Percentiles rank a stretch among this genome's conserved stretches.
phyloP scores from a whole-genome alignment of 2,329 filamentous ascomycete genomes.

The Zelopaecilomyces penicillatus region DNA sequence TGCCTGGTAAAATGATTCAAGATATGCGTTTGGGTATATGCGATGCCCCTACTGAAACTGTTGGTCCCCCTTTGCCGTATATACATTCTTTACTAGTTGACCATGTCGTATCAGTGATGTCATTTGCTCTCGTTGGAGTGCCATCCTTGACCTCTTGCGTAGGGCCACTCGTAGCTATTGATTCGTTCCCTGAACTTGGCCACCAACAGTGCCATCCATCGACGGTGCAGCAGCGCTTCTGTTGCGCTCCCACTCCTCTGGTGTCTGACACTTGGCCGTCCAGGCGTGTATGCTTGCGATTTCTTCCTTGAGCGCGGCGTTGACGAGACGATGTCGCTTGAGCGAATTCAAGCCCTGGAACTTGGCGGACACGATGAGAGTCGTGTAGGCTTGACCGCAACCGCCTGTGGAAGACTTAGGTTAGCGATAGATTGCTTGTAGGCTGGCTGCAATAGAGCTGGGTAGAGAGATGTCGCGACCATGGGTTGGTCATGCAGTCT shows the following conservation, averaged over 20 bases:
- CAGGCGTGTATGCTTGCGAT: conserved; percentile 90
- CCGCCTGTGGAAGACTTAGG: conserved; percentile 34
- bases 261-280: conserved; percentile 90
- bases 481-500: too few relatives aligned
- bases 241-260: conserved; percentile 76
- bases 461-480: background rate
- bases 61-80: too few relatives aligned
- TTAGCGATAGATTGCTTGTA: background rate
- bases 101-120: too few relatives aligned
- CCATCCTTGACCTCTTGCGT: background rate
- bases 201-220: conserved; percentile 35
- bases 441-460: background rate
- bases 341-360: conserved; percentile 69
- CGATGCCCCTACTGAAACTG: too few relatives aligned
- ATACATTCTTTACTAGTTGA: too few relatives aligned
- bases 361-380: conserved; percentile 53
- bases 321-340: conserved; percentile 79
- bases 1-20: too few relatives aligned
- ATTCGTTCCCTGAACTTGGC: conserved; percentile 30
- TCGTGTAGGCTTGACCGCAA: conserved; percentile 53
- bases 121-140: too few relatives aligned
- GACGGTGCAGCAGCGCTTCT: conserved; percentile 30
- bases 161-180: conserved; percentile 3
- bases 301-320: conserved; percentile 73
- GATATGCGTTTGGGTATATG: too few relatives aligned